phyloP scores from a whole-genome alignment of 1,284 basidiomycete genomes.

The Cystobasidium sp. region DNA sequence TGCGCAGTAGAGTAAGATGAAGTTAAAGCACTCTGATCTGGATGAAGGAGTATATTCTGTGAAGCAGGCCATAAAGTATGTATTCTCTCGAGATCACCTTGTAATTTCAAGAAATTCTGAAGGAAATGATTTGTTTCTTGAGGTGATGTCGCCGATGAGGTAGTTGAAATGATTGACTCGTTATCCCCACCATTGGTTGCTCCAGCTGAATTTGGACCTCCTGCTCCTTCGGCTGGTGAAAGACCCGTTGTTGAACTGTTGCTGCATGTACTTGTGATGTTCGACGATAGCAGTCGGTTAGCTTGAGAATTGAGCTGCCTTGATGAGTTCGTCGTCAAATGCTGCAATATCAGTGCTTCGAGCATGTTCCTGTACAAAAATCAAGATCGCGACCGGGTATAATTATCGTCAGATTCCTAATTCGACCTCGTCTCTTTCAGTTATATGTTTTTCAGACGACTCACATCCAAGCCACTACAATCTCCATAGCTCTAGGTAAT shows the following conservation, averaged over 20 bases:
- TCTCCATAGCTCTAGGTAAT: constrained; percentile 33
- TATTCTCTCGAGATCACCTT: constrained; percentile 38
- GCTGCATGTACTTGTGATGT: background rate
- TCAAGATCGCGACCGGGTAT: background rate
- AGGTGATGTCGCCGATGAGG: background rate
- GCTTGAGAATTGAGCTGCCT: constrained; percentile 37
- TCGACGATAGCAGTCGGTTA: background rate
- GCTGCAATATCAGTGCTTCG: constrained; percentile 42
- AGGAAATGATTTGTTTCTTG: constrained; percentile 26
- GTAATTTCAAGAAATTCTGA: constrained; percentile 26
- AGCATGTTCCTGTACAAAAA: constrained; percentile 33
- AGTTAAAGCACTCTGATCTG: background rate
- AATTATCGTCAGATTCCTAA: background rate
- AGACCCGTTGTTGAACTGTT: background rate
- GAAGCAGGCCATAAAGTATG: constrained; percentile 40
- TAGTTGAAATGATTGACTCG: constrained; percentile 14
- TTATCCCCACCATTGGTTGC: constrained; percentile 29
- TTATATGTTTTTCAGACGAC: background rate
- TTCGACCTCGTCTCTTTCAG: too few relatives aligned
- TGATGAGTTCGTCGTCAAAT: constrained; percentile 37
- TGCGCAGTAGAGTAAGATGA: background rate
- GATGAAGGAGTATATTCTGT: constrained; percentile 30
- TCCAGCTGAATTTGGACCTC: constrained; percentile 1
- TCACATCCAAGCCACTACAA: constrained; percentile 42
- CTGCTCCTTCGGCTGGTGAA: background rate